These are phyloP conservation scores for Sporothrix variecibatus DNA, from an alignment of 2,329 filamentous ascomycete genomes.

Conservation along the genomic window DNA sequence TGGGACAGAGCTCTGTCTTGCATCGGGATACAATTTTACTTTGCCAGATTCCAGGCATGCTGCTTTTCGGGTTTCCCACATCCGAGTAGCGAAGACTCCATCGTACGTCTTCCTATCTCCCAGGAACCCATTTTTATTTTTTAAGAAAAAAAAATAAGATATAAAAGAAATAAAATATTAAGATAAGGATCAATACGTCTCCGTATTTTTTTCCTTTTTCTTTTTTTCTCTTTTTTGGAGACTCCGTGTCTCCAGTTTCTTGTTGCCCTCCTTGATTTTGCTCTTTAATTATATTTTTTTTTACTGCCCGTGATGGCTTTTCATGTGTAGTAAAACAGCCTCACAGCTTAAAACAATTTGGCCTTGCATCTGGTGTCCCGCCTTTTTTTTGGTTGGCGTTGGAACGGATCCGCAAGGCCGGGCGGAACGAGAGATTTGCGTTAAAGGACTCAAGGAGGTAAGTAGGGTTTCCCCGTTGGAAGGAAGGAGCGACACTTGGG, in stretches of 20 bases:
- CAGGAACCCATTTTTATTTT: not conserved
- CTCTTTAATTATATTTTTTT: not conserved
- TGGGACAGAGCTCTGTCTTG: not conserved
- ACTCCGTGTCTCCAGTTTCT: not conserved
- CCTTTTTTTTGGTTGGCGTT: slow-evolving; percentile 1
- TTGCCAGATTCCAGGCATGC: not conserved
- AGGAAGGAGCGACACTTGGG: not conserved
- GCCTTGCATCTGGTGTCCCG: not conserved
- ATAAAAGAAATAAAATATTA: no score
- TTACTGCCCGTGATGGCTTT: slow-evolving; percentile 13
- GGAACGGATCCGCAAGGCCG: slow-evolving; percentile 26
- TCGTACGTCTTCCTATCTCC: not conserved
- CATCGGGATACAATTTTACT: not conserved
- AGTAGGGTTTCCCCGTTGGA: no score
- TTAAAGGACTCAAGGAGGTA: not conserved
- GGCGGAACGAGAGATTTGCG: slow-evolving; percentile 19
- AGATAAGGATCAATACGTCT: not conserved
- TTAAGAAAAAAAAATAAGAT: not conserved
- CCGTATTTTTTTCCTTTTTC: no score
- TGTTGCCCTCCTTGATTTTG: not conserved
- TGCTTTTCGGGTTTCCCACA: not conserved
- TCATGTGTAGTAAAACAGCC: not conserved
- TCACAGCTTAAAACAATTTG: not conserved
- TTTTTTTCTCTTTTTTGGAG: no score
- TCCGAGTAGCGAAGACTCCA: not conserved